Base-by-base conservation (phyloP, 1,139 yeast genomes). In the Sugiyamaella sp. region DNA sequence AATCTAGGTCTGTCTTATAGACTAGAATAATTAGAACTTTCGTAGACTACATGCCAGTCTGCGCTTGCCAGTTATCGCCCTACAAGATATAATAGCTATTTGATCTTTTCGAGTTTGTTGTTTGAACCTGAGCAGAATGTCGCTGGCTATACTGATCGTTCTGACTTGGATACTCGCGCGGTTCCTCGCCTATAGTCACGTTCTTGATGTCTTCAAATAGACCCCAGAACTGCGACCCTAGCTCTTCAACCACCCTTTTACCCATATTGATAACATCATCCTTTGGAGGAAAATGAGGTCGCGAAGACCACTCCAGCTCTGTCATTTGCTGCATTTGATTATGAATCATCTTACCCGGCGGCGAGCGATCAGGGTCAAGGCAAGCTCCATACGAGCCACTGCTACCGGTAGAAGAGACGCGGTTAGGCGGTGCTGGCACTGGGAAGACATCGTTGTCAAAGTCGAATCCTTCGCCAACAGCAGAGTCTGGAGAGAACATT, bases 191-290 rank as follows among this genome's bases (percentile, higher is more conserved):
- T 47, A 68, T 60, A 0, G 72, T 63, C 6, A 68, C 71, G 24
- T 64, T 66, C 52, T 63, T 61, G 8, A 70, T 69, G 48, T 70
- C 74, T 24, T 68, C 73, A 46, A 69, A 60, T 9, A 70, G 60
- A 1, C 71, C 68, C 72, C 71, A 68, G 52, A 70, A 66, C 54
- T 69, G 73, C 16, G 66, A 53, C 16, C 71, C 70, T 5, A 70
- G 61, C 49, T 66, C 73, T 40, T 66, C 72, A 5, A 69, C 71
- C 9, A 70, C 71, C 4, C 72, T 60, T 16, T 62, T 60, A 40
- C 73, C 71, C 64, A 67, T 63, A 41, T 62, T 62, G 39, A 68
- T 49, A 22, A 68, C 69, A 32, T 69, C 72, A 38, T 66, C 66
- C n/a, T 58, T 49, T 5, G 63, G 64, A 4, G 63, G 62, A 33